Conservation (phyloP, 768 basidiomycete genomes). For the Lactifluus rugatus region DNA sequence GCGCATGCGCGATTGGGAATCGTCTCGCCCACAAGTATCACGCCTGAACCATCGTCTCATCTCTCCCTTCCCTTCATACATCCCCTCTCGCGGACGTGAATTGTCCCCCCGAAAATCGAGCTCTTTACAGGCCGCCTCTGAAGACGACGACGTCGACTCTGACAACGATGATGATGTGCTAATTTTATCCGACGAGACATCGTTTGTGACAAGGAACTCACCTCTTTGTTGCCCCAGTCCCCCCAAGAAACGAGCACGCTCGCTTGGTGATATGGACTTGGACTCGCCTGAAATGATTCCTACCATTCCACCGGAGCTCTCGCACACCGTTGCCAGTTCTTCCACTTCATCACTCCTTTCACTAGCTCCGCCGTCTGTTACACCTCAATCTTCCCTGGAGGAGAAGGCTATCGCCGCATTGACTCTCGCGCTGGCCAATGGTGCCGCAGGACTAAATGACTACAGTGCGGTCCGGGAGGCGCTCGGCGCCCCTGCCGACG, state of each 20-base stretch:
- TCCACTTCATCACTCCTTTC: constrained; percentile 34
- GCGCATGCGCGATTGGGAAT: constrained; percentile 67
- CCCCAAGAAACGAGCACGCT: constrained; percentile 36
- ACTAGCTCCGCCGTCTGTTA: constrained; percentile 23
- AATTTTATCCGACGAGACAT: constrained; percentile 38
- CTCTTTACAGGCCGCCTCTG: constrained; percentile 19
- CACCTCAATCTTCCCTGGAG: constrained; percentile 34
- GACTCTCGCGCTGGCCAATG: constrained; percentile 51
- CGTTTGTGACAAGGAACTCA: constrained; percentile 17
- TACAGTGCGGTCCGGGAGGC: constrained; percentile 39
- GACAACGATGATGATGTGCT: constrained; percentile 39
- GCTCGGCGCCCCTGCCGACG: constrained; percentile 24
- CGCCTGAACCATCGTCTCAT: constrained; percentile 31
- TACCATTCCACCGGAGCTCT: constrained; percentile 28
- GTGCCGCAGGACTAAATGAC: constrained; percentile 50
- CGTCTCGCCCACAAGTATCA: constrained; percentile 34
- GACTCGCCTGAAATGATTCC: constrained; percentile 25
- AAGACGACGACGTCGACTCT: constrained; percentile 18
- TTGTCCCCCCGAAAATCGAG: constrained; percentile 14
- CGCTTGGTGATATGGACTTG: constrained; percentile 36
- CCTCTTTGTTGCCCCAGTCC: constrained; percentile 12
- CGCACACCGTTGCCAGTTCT: constrained; percentile 31
- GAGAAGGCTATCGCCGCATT: constrained; percentile 56
- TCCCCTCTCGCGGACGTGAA: constrained; percentile 4
- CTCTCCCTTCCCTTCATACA: constrained; percentile 14